Evolutionary conservation across 352 stramenopile genomes (phyloP), one percentile per base, ranked within the genome.

Genomic region (Phytopythium boreale): DNA sequence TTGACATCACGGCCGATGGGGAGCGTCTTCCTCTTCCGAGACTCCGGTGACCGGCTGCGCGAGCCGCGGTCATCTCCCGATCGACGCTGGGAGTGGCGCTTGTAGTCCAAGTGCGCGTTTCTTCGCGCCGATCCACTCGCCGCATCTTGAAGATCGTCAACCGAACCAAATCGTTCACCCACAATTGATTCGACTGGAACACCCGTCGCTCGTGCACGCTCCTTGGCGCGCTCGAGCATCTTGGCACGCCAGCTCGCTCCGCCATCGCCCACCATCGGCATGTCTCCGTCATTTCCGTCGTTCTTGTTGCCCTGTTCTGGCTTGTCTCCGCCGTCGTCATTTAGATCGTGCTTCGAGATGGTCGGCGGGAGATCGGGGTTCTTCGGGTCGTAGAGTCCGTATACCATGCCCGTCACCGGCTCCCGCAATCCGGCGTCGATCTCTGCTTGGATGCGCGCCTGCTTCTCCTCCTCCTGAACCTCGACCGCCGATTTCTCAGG

Each of bases 181-280:
- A 95, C 78, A 47, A 95, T 77, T 14, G 82, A 72, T 56, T 90
- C 83, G 6, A 95, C 60, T 1, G 73, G 56, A 26, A 77, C 63
- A 1, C 84, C 87, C 1, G 80, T 90, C 50, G 73, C 66, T 1
- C 73, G 66, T 8, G 87, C 87, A 17, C 79, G 77, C 19, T 89
- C 74, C 59, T 89, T 77, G 0, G 87, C 87, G 55, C 83, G 75
- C 61, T 89, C 79, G 4, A 95, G 75, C 87, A 93, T 93, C 52
- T 95, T 95, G 9, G 76, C 78, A 17, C 84, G 78, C 87, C 87
- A 95, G 62, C 87, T 95, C 20, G 87, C 87, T 7, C 87, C 87
- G 36, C 84, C 83, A 43, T 95, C 84, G 8, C 87, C 87, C 46
- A 90, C 77, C 15, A 87, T 27, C 19, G 75, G 75, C 51, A 74